Percentiles rank a stretch among this genome's conserved stretches.
Evolutionary conservation across 345 rosid genomes (phyloP).

Genomic region (Syzygium grande): DNA sequence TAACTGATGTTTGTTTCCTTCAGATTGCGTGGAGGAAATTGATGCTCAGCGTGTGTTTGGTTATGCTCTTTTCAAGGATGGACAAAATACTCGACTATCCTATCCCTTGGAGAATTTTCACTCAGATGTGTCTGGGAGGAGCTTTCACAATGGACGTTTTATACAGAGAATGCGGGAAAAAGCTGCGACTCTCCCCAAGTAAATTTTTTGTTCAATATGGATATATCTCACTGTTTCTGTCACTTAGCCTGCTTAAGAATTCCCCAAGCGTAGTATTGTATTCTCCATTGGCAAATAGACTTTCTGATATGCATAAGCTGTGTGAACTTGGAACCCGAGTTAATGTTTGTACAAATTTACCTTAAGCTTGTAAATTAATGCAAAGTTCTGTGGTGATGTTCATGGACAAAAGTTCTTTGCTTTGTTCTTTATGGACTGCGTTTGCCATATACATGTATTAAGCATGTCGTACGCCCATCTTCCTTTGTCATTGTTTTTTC

Average conservation of each 20-base stretch:
- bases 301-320: background rate
- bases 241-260: background rate
- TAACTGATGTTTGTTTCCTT: background rate
- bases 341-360: background rate
- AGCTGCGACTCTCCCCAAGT: conserved; percentile 42
- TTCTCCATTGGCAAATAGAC: background rate
- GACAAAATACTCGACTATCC: conserved; percentile 19
- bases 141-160: conserved; percentile 59
- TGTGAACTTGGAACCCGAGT: background rate
- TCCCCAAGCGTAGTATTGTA: background rate
- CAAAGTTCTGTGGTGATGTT: background rate
- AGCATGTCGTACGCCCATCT: background rate
- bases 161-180: conserved; percentile 45
- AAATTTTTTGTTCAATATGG: background rate
- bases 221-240: background rate
- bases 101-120: conserved; percentile 38
- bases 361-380: background rate
- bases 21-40: conserved; percentile 49
- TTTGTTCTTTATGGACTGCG: background rate
- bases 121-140: conserved; percentile 38
- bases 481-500: background rate
- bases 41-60: conserved; percentile 46
- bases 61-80: conserved; percentile 45
- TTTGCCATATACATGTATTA: background rate
- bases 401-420: background rate